Evolutionary conservation across 495 filamentous ascomycete genomes (phyloP).

Genomic region (Xylaria curta): DNA sequence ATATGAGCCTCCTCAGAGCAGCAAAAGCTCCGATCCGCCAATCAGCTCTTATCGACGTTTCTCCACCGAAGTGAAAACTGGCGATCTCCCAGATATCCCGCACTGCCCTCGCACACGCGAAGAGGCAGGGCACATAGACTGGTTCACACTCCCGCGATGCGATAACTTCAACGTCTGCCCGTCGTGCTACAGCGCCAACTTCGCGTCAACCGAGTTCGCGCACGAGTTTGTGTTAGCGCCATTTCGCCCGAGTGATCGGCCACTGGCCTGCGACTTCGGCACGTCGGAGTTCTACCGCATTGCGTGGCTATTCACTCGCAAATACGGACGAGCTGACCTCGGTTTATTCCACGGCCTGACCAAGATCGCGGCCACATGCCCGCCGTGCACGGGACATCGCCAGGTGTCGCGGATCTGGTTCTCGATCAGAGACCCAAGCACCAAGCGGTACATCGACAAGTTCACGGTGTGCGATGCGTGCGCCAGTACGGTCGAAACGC

Average conservation of each 20-base stretch:
- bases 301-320: slow-evolving; percentile 51
- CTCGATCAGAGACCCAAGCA: slow-evolving; percentile 48
- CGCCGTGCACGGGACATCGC: slow-evolving; percentile 42
- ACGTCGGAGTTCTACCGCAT: slow-evolving; percentile 53
- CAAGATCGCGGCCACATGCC: slow-evolving; percentile 41
- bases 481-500: slow-evolving; percentile 46
- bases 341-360: slow-evolving; percentile 48
- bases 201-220: slow-evolving; percentile 46
- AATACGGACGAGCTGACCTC: slow-evolving; percentile 47
- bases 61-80: slow-evolving; percentile 41
- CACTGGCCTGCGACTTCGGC: slow-evolving; percentile 53
- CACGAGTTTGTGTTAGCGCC: slow-evolving; percentile 46
- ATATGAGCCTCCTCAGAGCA: slow-evolving; percentile 36
- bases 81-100: slow-evolving; percentile 42
- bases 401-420: slow-evolving; percentile 48
- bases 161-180: slow-evolving; percentile 56
- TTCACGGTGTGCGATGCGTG: slow-evolving; percentile 53
- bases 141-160: slow-evolving; percentile 48
- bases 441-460: slow-evolving; percentile 35
- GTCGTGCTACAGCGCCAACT: slow-evolving; percentile 48
- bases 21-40: slow-evolving; percentile 27
- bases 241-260: slow-evolving; percentile 43
- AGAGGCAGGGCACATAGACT: slow-evolving; percentile 41
- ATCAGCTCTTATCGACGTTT: slow-evolving; percentile 44
- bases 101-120: slow-evolving; percentile 47